Evolutionary conservation across 169 alveolate species (phyloP).

Genomic region (Cryptosporidium xiaoi): DNA sequence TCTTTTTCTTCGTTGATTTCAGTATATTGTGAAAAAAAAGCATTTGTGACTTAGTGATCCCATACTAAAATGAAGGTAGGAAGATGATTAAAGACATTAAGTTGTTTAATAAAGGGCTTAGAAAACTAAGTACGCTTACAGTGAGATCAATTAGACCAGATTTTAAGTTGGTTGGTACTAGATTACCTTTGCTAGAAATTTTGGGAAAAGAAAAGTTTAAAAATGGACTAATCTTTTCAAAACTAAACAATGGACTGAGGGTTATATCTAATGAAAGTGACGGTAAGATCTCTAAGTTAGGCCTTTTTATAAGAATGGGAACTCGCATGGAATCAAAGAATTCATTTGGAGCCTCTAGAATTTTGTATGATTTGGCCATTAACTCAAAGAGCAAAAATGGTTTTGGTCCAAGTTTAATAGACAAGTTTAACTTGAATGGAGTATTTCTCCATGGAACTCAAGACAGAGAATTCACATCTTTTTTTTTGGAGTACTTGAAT

Average conservation of each 20-base stretch:
- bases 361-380: conserved; percentile 25
- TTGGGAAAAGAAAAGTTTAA: not conserved
- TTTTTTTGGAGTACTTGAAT: conserved; percentile 30
- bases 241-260: conserved; percentile 36
- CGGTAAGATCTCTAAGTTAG: not conserved
- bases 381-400: not conserved
- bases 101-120: conserved; percentile 12
- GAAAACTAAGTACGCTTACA: conserved; percentile 21
- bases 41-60: not conserved
- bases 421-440: conserved; percentile 28
- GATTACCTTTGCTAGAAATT: not conserved
- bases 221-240: conserved; percentile 22
- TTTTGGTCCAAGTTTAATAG: not conserved
- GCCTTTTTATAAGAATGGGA: conserved; percentile 33
- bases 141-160: conserved; percentile 29
- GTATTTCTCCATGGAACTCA: conserved; percentile 1
- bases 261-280: conserved; percentile 30
- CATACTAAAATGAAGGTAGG: not conserved
- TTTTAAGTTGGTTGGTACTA: conserved; percentile 10
- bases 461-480: conserved; percentile 23
- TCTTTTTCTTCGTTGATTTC: not conserved
- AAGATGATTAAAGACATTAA: not conserved
- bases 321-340: conserved; percentile 41
- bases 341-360: conserved; percentile 30
- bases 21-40: not conserved